Evolutionary conservation across 495 filamentous ascomycete genomes (phyloP), one percentile per base, ranked within the genome.

Genomic region (Lasiosphaeriaceae sp.): DNA sequence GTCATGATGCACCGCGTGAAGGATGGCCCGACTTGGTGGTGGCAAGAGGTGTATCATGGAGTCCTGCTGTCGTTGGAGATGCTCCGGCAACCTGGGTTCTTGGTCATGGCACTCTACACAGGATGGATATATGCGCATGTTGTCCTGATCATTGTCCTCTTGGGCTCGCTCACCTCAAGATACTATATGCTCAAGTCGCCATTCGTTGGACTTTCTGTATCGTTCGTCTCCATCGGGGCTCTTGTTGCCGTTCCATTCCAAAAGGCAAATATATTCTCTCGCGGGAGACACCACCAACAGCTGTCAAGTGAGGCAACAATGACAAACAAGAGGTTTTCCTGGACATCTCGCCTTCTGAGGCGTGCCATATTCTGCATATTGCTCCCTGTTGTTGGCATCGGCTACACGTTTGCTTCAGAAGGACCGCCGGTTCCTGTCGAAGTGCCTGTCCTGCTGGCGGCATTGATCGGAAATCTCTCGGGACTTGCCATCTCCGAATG

Each of bases 111-210:
- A 11, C 23, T 86, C 14, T 92, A 90, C 66, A 71, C 85, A 16
- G 85, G 78, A n/a, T 91, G 87, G 87, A 85, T 89, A 55, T 89
- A 90, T 68, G 86, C 84, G 16, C 83, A 90, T 59, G 71, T 90
- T 4, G 83, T 89, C 14, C 70, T 90, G 54, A 74, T 87, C 56
- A 86, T 91, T 55, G 75, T 86, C 78, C 81, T 91, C 34, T 75
- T 90, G 47, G 86, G 84, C 20, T 80, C 85, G 11, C 70, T 92
- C 23, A 76, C 83, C 3, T 90, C 86, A 8, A 76, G 76, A 47
- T 75, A 80, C 41, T 91, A 91, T 70, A 71, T 58, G 45, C 83
- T 83, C 64, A 71, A 69, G 23, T 82, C 87, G 5, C 78, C 82
- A 7, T 73, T 80, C 53, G 84, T 89, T 50, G 88, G 87, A 16